Conservation (phyloP, 345 rosid genomes). For the Arabidopsis suecica region DNA sequence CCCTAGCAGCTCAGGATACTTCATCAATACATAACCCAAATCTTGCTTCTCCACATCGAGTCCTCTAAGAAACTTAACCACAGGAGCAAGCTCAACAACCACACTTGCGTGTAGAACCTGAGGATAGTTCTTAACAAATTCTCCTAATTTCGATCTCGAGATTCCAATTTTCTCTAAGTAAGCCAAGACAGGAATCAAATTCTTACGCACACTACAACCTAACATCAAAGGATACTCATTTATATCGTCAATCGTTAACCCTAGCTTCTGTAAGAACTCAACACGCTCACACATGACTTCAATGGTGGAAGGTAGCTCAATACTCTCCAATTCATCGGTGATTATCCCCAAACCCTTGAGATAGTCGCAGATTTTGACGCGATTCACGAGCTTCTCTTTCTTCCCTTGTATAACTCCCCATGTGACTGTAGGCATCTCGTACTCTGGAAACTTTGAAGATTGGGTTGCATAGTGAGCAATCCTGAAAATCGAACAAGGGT, state of each 20-base stretch:
- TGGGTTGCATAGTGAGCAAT: slow-evolving; percentile 57
- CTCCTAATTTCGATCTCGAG: slow-evolving; percentile 72
- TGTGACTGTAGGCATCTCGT: slow-evolving; percentile 95
- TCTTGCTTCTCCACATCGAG: slow-evolving; percentile 91
- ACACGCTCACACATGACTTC: slow-evolving; percentile 93
- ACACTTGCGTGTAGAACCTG: slow-evolving; percentile 86
- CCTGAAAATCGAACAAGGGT: slow-evolving; percentile 34
- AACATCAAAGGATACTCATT: slow-evolving; percentile 86
- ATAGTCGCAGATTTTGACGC: slow-evolving; percentile 89
- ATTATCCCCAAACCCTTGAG: slow-evolving; percentile 80
- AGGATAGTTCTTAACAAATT: slow-evolving; percentile 78
- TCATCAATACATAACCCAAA: slow-evolving; percentile 74
- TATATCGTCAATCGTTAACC: slow-evolving; percentile 76
- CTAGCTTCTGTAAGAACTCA: slow-evolving; percentile 78
- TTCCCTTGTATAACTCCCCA: slow-evolving; percentile 94
- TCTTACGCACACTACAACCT: slow-evolving; percentile 87
- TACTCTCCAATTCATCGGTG: slow-evolving; percentile 79
- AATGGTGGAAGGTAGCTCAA: slow-evolving; percentile 89
- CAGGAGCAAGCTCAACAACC: slow-evolving; percentile 92
- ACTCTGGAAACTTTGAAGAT: slow-evolving; percentile 77
- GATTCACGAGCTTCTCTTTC: slow-evolving; percentile 82
- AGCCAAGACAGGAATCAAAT: slow-evolving; percentile 87
- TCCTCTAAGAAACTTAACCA: slow-evolving; percentile 84
- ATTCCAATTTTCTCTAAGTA: slow-evolving; percentile 85
- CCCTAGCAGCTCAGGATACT: slow-evolving; percentile 92